Conservation (phyloP, 768 basidiomycete species). For the Macrocybe gigantea region DNA sequence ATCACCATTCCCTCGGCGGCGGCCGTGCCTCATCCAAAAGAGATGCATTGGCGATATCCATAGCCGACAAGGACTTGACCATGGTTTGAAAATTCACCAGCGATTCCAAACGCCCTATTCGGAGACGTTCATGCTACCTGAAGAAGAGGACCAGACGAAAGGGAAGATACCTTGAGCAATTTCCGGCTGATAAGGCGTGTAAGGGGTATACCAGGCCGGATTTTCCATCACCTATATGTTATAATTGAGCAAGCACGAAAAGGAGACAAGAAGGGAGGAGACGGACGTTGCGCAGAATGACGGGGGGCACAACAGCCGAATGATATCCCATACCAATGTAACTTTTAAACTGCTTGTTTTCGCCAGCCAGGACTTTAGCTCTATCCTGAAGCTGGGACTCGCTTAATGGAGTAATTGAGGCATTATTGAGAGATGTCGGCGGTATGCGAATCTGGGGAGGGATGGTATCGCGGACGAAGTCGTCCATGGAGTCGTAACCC, state of each 20-base stretch:
- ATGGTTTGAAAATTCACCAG: conserved; percentile 97
- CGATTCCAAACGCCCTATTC: conserved; percentile 86
- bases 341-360: conserved; percentile 81
- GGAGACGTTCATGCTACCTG: background rate
- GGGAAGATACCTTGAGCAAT: conserved; percentile 79
- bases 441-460: conserved; percentile 77
- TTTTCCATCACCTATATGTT: conserved; percentile 76
- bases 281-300: conserved; percentile 85
- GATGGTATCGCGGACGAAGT: conserved; percentile 78
- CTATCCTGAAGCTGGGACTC: conserved; percentile 79
- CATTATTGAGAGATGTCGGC: conserved; percentile 51
- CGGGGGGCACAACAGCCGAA: conserved; percentile 90
- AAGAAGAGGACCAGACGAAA: background rate
- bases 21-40: conserved; percentile 94
- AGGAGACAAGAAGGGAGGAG: conserved; percentile 24
- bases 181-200: conserved; percentile 96
- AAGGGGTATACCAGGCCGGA: conserved; percentile 97
- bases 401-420: conserved; percentile 69
- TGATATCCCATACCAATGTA: conserved; percentile 99
- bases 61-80: conserved; percentile 88
- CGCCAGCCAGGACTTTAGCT: conserved; percentile 68
- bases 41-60: conserved; percentile 96
- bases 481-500: conserved; percentile 85
- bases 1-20: conserved; percentile 97
- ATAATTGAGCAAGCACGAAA: conserved; percentile 4